Conservation (phyloP, 768 basidiomycete species). For the Fibroporia radiculosa region DNA sequence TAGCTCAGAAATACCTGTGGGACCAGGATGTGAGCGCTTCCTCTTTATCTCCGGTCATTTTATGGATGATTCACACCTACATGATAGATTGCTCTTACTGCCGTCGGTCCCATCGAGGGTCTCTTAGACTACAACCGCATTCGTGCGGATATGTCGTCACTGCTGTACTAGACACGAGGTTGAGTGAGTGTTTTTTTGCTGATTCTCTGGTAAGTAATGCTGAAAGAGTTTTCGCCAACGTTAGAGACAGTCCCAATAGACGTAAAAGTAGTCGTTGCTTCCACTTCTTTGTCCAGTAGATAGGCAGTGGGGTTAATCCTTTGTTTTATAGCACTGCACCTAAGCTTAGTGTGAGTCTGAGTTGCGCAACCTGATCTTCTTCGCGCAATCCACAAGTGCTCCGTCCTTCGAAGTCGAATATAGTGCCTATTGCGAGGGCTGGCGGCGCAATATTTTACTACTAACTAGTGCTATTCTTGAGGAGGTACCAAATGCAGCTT, state of each 20-base stretch:
- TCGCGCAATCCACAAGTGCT: too few relatives aligned
- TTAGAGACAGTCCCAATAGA: not conserved
- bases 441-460: too few relatives aligned
- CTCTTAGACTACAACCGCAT: conserved; percentile 92
- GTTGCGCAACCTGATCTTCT: too few relatives aligned
- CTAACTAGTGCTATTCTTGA: too few relatives aligned
- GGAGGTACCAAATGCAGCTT: too few relatives aligned
- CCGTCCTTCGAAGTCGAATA: too few relatives aligned
- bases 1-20: conserved; percentile 95
- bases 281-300: conserved; percentile 4
- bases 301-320: conserved; percentile 5
- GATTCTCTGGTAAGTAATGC: not conserved
- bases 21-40: conserved; percentile 74
- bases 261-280: conserved; percentile 8
- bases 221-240: not conserved
- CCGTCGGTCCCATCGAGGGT: conserved; percentile 85
- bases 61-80: conserved; percentile 1
- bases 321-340: too few relatives aligned
- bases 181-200: not conserved
- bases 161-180: conserved; percentile 47
- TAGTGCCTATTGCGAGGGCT: too few relatives aligned
- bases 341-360: too few relatives aligned
- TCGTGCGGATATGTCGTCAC: conserved; percentile 74
- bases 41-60: conserved; percentile 2
- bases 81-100: conserved; percentile 72